Evolutionary conservation across 2,329 filamentous ascomycete genomes (phyloP).

Genomic region (Botrytis tulipae): DNA sequence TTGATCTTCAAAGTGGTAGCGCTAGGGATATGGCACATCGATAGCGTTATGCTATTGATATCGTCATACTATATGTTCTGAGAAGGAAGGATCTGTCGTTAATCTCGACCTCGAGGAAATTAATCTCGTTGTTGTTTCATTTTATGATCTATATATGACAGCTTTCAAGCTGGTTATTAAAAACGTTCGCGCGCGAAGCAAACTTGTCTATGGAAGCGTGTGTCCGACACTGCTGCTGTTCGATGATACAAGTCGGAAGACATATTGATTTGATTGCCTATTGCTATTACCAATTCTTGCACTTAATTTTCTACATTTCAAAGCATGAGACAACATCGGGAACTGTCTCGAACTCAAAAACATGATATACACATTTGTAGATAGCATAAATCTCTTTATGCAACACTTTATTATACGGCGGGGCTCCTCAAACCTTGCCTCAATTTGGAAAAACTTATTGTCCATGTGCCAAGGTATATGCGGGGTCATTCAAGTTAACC

Average conservation of each 20-base stretch:
- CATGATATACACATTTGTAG: background rate
- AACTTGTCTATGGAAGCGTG: too few relatives aligned
- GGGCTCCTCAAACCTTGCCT: background rate
- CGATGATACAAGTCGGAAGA: background rate
- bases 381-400: background rate
- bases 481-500: background rate
- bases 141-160: constrained; percentile 41
- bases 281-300: background rate
- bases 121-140: constrained; percentile 42
- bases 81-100: constrained; percentile 43
- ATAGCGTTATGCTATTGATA: constrained; percentile 38
- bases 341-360: background rate
- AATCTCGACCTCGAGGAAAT: constrained; percentile 41
- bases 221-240: background rate
- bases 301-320: background rate
- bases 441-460: constrained; percentile 10
- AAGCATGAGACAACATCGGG: background rate
- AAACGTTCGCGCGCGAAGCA: background rate
- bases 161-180: background rate
- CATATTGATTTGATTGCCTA: background rate
- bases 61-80: constrained; percentile 35
- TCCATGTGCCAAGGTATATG: constrained; percentile 11
- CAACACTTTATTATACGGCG: background rate
- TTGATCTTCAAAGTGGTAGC: constrained; percentile 34
- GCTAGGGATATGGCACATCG: constrained; percentile 30